A percentile compares a stretch with the other conserved stretches of the same genome.
Conservation (phyloP, 129 eudicot genomes). For the Rutidosis leptorrhynchoides region DNA sequence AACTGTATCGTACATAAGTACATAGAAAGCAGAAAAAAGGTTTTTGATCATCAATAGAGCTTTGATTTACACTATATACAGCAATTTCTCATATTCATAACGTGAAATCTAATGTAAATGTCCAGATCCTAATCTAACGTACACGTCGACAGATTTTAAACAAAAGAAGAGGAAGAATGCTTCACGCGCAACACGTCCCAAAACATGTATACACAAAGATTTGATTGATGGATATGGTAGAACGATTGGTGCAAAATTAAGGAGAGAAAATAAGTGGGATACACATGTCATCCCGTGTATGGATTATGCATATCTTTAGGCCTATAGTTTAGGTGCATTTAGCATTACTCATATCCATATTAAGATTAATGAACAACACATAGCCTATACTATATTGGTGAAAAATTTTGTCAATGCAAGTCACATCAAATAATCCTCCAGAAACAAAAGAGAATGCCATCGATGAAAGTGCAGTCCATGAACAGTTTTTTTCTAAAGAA, state of each 20-base stretch:
- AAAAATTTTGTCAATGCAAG: neutral
- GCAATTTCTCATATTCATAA: slow-evolving; percentile 20
- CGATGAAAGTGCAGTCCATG: neutral
- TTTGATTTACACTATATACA: slow-evolving; percentile 11
- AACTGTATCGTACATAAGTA: neutral
- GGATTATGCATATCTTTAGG: no score
- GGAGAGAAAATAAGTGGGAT: neutral
- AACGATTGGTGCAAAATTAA: neutral
- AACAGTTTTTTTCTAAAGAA: neutral
- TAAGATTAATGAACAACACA: slow-evolving; percentile 8
- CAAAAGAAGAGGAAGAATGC: neutral
- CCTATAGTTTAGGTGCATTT: no score
- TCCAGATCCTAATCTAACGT: no score
- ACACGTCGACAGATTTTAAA: neutral
- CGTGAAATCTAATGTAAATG: slow-evolving; percentile 18
- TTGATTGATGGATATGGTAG: no score
- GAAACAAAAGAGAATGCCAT: neutral
- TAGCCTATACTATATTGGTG: neutral
- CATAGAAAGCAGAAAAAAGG: neutral
- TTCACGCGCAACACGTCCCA: no score
- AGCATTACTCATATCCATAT: neutral
- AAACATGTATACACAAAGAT: no score
- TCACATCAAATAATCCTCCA: neutral
- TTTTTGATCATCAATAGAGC: neutral
- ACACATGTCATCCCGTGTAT: no score